phyloP scores from a whole-genome alignment of 345 rosid genomes.

The Citrus glauca region DNA sequence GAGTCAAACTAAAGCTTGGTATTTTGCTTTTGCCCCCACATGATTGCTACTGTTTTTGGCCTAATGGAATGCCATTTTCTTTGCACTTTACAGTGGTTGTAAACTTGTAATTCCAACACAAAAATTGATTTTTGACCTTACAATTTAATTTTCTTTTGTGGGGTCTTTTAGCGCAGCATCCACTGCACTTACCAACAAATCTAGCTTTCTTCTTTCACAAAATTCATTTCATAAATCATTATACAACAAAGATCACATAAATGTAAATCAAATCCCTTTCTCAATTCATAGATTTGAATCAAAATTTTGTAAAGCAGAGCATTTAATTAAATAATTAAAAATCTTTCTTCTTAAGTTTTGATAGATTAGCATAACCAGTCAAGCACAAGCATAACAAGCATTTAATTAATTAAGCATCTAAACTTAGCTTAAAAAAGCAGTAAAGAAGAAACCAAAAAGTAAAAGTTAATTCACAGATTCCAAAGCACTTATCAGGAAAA shows the following conservation, averaged over 20 bases:
- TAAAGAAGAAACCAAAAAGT: conserved; percentile 15
- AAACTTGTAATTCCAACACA: conserved; percentile 7
- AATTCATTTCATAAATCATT: too few species aligned
- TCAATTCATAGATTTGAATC: too few species aligned
- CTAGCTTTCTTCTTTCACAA: background rate
- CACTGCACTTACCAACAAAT: conserved; percentile 8
- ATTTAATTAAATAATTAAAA: background rate
- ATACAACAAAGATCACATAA: too few species aligned
- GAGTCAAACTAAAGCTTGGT: conserved; percentile 1
- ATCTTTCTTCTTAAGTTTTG: background rate
- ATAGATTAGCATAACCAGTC: background rate
- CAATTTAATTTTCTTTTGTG: background rate
- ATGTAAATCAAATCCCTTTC: too few species aligned
- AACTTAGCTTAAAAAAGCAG: background rate
- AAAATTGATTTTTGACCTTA: background rate
- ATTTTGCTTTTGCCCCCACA: conserved; percentile 6
- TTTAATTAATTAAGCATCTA: background rate
- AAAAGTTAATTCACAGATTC: conserved; percentile 17
- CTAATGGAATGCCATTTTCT: background rate
- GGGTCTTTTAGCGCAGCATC: background rate
- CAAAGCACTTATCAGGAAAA: conserved; percentile 3
- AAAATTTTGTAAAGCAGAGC: background rate
- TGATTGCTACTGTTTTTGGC: conserved; percentile 12
- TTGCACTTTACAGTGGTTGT: background rate
- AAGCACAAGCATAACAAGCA: background rate